Evolutionary conservation across 2,329 filamentous ascomycete species (phyloP), one percentile per base, ranked within the genome.

Genomic region (Westerdykella sp.): DNA sequence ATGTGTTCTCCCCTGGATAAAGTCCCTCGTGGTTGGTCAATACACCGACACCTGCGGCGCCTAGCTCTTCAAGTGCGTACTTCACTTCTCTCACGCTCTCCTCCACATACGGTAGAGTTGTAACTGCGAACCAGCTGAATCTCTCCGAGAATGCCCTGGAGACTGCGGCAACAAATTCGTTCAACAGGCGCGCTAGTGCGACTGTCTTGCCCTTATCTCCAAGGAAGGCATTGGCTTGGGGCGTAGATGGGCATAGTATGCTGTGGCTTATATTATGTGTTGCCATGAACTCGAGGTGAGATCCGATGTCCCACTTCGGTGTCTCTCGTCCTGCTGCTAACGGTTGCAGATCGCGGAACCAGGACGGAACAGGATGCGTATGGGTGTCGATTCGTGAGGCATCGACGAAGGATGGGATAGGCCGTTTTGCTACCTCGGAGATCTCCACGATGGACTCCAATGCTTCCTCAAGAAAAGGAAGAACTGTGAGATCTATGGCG

Each of bases 171-270:
- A 42, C 41, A 28, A 53, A 66, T 36, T 62, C 62, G 36, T 68
- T 69, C 42, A 68, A 43, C n/a, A 69, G 22, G 5, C 65, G 46
- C 1, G 63, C 63, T 0, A 68, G 47, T 9, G 62, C 63, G 7
- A 57, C 23, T 1, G 64, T 66, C 39, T 59, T 63, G 6, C 48
- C 46, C 12, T 42, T 46, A 18, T 58, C 52, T 2, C 41, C 48
- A 2, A 44, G 48, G 34, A 60, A 68, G 1, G 63, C 64, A 22
- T 65, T 65, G 0, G 62, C 62, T 22, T 65, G 63, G 0, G 66
- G 66, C 3, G 64, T 64, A 1, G 57, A 62, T 2, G 67, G 47
- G 23, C 59, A 63, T 1, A 69, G 41, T 5, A 68, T 52, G 10
- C 55, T 59, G 28, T 52, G 54, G 11, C 43, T 48, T 15, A 69